A percentile compares a stretch with the other conserved stretches of the same genome.
Evolutionary conservation across 169 alveolate genomes (phyloP).

Genomic region (Cryptosporidium parvum): DNA sequence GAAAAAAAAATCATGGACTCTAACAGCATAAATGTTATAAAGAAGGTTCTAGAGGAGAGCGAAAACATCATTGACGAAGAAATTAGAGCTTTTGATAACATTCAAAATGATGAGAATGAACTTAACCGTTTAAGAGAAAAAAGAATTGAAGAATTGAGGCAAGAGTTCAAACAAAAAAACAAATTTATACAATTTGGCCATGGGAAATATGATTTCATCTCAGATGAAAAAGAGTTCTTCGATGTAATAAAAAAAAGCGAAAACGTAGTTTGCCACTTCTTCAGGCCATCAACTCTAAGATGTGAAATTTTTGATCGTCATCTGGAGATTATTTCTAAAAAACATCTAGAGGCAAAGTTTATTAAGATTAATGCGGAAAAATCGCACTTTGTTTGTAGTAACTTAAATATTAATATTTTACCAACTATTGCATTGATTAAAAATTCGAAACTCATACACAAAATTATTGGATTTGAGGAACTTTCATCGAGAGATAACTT

Average conservation of each 20-base stretch:
- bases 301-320: conserved; percentile 84
- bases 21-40: conserved; percentile 2
- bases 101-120: conserved; percentile 59
- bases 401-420: conserved; percentile 18
- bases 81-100: conserved; percentile 1
- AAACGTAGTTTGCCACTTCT: conserved; percentile 83
- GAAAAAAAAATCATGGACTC: not conserved
- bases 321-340: conserved; percentile 78
- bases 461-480: conserved; percentile 67
- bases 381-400: conserved; percentile 77
- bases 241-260: conserved; percentile 66
- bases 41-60: conserved; percentile 32
- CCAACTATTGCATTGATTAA: conserved; percentile 54
- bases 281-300: conserved; percentile 82
- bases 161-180: conserved; percentile 9
- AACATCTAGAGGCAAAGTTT: conserved; percentile 82
- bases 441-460: conserved; percentile 26
- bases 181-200: conserved; percentile 30
- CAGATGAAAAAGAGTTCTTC: conserved; percentile 53
- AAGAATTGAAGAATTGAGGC: conserved; percentile 32
- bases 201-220: conserved; percentile 35
- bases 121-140: conserved; percentile 39
- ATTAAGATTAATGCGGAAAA: conserved; percentile 86
- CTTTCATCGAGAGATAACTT: conserved; percentile 44
- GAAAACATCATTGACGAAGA: conserved; percentile 64